These are phyloP conservation scores for Trypanosomatidae sp. DNA, from an alignment of 208 protist genomes.

Conservation along the genomic window DNA sequence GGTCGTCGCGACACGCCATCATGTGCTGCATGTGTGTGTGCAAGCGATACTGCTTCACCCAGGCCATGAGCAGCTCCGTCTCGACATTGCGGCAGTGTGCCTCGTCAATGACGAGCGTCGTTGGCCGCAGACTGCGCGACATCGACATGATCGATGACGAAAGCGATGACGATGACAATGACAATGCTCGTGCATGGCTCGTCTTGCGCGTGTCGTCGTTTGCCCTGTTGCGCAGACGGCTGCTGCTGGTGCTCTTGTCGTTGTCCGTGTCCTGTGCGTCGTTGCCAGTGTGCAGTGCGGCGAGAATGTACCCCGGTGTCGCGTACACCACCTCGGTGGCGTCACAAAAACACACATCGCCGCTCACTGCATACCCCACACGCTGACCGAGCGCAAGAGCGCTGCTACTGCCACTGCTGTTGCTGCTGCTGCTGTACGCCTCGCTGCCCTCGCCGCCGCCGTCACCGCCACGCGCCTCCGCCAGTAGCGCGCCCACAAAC, in stretches of 20 bases:
- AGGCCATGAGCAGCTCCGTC: constrained; percentile 56
- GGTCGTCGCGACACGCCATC: too few species aligned
- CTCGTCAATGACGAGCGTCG: constrained; percentile 68
- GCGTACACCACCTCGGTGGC: constrained; percentile 68
- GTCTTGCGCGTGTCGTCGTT: too few species aligned
- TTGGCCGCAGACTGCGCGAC: constrained; percentile 15
- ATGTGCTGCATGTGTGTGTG: too few species aligned
- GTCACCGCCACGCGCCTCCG: background rate
- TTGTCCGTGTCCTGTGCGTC: too few species aligned
- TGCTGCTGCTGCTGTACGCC: background rate
- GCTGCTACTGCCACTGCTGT: too few species aligned
- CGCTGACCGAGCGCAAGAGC: constrained; percentile 45
- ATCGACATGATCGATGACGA: background rate
- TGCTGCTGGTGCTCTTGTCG: background rate
- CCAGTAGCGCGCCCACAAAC: constrained; percentile 20
- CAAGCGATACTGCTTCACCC: constrained; percentile 18
- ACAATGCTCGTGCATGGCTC: too few species aligned
- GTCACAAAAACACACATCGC: constrained; percentile 18
- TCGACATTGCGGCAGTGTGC: constrained; percentile 58
- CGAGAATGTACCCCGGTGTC: constrained; percentile 55
- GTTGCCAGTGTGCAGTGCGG: constrained; percentile 14
- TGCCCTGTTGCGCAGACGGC: background rate
- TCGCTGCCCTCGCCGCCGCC: background rate
- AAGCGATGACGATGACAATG: too few species aligned
- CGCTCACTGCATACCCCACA: constrained; percentile 63